Evolutionary conservation across 2,329 filamentous ascomycete species (phyloP).

Genomic region (Botryotinia convoluta): DNA sequence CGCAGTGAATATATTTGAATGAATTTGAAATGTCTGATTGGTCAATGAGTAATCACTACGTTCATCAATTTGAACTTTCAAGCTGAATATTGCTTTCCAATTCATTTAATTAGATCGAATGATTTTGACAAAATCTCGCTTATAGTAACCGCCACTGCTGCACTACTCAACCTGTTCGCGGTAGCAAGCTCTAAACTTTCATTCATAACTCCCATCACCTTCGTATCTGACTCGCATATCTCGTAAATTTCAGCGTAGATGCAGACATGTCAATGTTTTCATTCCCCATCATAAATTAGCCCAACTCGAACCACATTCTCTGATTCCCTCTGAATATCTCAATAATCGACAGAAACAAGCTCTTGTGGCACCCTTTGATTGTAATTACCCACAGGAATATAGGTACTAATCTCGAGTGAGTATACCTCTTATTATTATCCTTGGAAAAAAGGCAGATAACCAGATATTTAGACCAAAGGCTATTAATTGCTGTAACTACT

Average conservation of each 20-base stretch:
- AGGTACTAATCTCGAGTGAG: background rate
- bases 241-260: background rate
- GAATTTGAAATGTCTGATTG: rapidly evolving
- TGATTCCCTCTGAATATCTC: background rate
- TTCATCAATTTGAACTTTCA: background rate
- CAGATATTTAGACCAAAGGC: too few relatives aligned
- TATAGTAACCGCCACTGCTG: background rate
- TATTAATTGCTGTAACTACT: too few relatives aligned
- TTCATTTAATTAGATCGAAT: background rate
- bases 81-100: too few relatives aligned
- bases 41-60: rapidly evolving
- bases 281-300: background rate
- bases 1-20: background rate
- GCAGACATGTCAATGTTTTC: background rate
- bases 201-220: background rate
- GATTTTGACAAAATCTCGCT: background rate
- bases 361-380: background rate
- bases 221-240: rapidly evolving
- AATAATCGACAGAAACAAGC: background rate
- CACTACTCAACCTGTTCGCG: too few relatives aligned
- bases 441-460: too few relatives aligned
- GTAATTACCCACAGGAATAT: background rate
- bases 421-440: background rate
- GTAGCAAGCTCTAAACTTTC: background rate
- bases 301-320: background rate